Percentiles rank a stretch among this genome's conserved stretches.
Conservation (phyloP, 306 rosid genomes). For the Erythrophleum fordii region DNA sequence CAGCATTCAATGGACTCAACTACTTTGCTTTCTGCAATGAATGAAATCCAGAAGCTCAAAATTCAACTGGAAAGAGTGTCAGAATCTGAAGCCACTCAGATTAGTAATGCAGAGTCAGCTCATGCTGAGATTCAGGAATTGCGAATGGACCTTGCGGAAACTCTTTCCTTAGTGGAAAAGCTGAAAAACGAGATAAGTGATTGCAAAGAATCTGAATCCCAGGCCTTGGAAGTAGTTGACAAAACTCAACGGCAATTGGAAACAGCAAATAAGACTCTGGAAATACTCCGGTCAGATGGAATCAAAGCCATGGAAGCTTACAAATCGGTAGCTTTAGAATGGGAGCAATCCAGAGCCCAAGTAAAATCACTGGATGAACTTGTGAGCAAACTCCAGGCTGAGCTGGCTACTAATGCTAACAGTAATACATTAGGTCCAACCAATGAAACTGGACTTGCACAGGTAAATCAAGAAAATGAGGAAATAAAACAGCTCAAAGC, state of each 20-base stretch:
- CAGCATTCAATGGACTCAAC: conserved; percentile 91
- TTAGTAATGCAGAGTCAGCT: conserved; percentile 61
- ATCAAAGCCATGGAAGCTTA: conserved; percentile 55
- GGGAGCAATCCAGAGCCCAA: conserved; percentile 74
- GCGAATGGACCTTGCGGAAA: conserved; percentile 68
- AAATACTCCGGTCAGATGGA: conserved; percentile 58
- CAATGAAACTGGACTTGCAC: conserved; percentile 38
- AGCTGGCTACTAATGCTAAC: conserved; percentile 40
- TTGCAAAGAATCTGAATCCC: conserved; percentile 72
- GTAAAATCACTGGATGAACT: conserved; percentile 73
- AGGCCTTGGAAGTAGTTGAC: conserved; percentile 55
- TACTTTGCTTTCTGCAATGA: conserved; percentile 73
- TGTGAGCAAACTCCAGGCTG: conserved; percentile 63
- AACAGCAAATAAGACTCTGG: conserved; percentile 59
- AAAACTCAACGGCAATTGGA: conserved; percentile 68
- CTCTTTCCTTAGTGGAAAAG: conserved; percentile 64
- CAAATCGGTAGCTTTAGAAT: conserved; percentile 57
- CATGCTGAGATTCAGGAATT: conserved; percentile 62
- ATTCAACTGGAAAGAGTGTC: conserved; percentile 71
- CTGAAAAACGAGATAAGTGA: conserved; percentile 63
- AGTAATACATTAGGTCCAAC: conserved; percentile 36
- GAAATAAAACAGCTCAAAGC: conserved; percentile 58
- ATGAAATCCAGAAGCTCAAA: conserved; percentile 86
- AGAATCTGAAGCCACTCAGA: conserved; percentile 59
- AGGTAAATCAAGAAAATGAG: conserved; percentile 49